Base-by-base conservation (phyloP, 768 basidiomycete genomes). In the Omphalotus guepiniiformis region DNA sequence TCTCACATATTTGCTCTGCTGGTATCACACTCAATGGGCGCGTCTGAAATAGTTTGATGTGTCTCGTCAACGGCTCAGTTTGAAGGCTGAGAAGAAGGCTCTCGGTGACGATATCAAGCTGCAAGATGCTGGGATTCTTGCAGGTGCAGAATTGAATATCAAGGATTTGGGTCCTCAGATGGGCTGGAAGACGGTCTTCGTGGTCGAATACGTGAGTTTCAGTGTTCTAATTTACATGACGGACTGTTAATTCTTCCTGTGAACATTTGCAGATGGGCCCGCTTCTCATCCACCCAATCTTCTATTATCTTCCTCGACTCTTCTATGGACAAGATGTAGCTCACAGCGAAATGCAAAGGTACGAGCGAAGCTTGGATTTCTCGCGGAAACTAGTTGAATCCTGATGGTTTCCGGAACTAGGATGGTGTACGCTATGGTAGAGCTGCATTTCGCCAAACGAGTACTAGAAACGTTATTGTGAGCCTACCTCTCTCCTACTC, bases 131-230 rank as follows among this genome's bases (percentile, higher is more conserved):
- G 79, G 78, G 0, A 61, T 90, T 3, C 58, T 57, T 8, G 74
- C 83, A 16, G 83, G 78, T 8, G 75, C 74, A n/a, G 81, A 84
- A 49, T 57, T 98, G 29, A 65, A 75, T 29, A 73, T 93, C 50
- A 96, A 96, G 65, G 96, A 98, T 65, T 69, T 98, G 25, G 96
- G 96, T 0, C 78, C 85, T 6, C 96, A 99, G 64, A 71, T 95
- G 37, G 76, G 80, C 57, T 97, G 94, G 89, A 76, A 74, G 57
- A 88, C 86, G 0, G 91, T 97, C 15, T 97, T 92, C 64, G 61
- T 97, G 41, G 70, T 88, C 42, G 96, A 99, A 94, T 99, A 98
- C 59, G 94, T 94, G 68, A 59, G 93, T 64, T 19, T 29, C 19
- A 25, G 16, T 46, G 29, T 42, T 8, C 9, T 25, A 28, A 22